Percentiles rank a stretch among this genome's conserved stretches.
Evolutionary conservation across 2,329 filamentous ascomycete species (phyloP).

Genomic region (Pseudogymnoascus sp.): DNA sequence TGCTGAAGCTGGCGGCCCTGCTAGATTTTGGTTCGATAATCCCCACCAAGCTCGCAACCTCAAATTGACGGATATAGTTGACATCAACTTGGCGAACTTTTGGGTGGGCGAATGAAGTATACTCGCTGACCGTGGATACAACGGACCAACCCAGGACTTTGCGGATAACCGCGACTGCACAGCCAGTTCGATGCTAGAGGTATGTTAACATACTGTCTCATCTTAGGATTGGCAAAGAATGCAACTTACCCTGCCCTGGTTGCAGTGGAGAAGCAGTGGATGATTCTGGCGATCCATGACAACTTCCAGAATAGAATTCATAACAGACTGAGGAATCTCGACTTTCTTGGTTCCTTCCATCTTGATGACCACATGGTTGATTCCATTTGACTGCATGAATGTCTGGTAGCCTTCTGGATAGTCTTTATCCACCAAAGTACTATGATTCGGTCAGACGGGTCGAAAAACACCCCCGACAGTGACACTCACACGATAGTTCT

Average conservation of each 20-base stretch:
- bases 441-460: slow-evolving; percentile 25
- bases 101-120: slow-evolving; percentile 55
- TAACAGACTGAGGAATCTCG: slow-evolving; percentile 56
- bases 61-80: slow-evolving; percentile 48
- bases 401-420: slow-evolving; percentile 43
- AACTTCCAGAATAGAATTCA: slow-evolving; percentile 63
- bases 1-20: not conserved
- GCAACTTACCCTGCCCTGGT: slow-evolving; percentile 66
- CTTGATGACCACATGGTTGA: slow-evolving; percentile 66
- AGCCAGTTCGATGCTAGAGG: slow-evolving; percentile 73
- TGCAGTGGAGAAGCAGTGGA: slow-evolving; percentile 83
- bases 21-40: not conserved
- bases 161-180: slow-evolving; percentile 73
- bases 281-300: slow-evolving; percentile 67
- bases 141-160: slow-evolving; percentile 63
- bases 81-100: slow-evolving; percentile 55
- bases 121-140: slow-evolving; percentile 61
- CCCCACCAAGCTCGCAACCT: slow-evolving; percentile 33
- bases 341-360: slow-evolving; percentile 87
- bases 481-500: slow-evolving; percentile 68
- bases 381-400: slow-evolving; percentile 60
- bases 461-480: not conserved
- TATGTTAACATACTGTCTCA: slow-evolving; percentile 14
- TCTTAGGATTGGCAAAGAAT: not conserved
- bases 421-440: slow-evolving; percentile 58